A percentile compares a stretch with the other conserved stretches of the same genome.
phyloP scores from a whole-genome alignment of 75 land plant species.

The Ceratopteris richardii region DNA sequence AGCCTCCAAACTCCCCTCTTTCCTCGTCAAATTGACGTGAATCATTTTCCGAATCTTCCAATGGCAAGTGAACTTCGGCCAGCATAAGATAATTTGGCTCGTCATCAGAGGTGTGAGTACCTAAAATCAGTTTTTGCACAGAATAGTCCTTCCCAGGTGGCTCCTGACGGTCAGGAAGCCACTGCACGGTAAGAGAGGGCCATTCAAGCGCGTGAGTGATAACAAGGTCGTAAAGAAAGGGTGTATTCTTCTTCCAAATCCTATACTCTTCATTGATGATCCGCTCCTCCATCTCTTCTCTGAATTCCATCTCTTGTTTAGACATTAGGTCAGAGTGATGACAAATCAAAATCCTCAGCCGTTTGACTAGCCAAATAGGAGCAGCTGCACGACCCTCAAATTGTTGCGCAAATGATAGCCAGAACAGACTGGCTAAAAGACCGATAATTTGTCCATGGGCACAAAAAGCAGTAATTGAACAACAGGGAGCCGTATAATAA shows the following conservation, averaged over 20 bases:
- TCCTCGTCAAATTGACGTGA: constrained; percentile 80
- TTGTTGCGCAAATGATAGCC: no score
- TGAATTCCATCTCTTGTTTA: constrained; percentile 77
- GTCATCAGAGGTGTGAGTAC: constrained; percentile 87
- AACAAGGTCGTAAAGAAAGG: constrained; percentile 82
- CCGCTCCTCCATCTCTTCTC: constrained; percentile 86
- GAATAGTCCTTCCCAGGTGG: constrained; percentile 74
- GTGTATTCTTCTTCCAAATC: constrained; percentile 97
- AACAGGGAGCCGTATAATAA: no score
- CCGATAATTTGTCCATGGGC: no score
- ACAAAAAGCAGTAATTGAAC: no score
- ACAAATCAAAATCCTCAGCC: no score
- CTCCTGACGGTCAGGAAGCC: constrained; percentile 76
- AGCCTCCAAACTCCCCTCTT: constrained; percentile 69
- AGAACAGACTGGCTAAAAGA: no score
- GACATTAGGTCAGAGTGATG: no score
- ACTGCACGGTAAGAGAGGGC: constrained; percentile 92
- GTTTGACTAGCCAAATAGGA: no score
- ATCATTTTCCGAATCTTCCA: constrained; percentile 78
- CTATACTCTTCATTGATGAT: constrained; percentile 93
- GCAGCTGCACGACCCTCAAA: no score
- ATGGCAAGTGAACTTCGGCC: constrained; percentile 85
- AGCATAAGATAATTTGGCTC: constrained; percentile 90
- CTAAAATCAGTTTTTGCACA: constrained; percentile 73
- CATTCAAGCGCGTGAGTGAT: constrained; percentile 90